Evolutionary conservation across 805 yeast genomes (phyloP).

Genomic region (Starmerella bombi): DNA sequence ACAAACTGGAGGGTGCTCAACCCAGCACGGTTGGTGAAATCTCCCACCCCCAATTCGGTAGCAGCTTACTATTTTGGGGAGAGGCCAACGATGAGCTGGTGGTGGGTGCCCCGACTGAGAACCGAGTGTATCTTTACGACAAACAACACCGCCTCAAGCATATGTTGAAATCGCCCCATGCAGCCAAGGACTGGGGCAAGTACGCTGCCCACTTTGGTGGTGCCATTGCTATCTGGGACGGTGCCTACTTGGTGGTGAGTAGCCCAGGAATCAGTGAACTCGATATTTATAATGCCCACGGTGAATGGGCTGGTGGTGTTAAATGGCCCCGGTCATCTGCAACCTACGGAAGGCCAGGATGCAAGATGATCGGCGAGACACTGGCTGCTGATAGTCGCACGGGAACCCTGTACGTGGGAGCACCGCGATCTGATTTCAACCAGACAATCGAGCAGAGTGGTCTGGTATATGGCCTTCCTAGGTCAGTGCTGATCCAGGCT

Average conservation of each 20-base stretch:
- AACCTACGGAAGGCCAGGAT: conserved; percentile 32
- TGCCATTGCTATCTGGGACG: conserved; percentile 25
- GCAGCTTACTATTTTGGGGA: conserved; percentile 10
- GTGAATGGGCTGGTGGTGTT: conserved; percentile 23
- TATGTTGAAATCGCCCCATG: conserved; percentile 4
- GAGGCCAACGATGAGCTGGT: conserved; percentile 7
- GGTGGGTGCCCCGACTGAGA: conserved; percentile 18
- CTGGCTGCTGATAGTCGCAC: conserved; percentile 29
- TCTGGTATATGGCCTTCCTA: conserved; percentile 27
- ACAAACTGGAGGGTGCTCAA: background rate
- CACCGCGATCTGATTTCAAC: conserved; percentile 32
- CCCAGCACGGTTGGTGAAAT: background rate
- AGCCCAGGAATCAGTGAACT: conserved; percentile 41
- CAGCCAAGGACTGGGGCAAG: conserved; percentile 11
- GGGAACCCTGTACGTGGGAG: conserved; percentile 32
- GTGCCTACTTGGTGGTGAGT: conserved; percentile 32
- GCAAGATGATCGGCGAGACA: conserved; percentile 33
- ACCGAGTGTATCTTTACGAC: conserved; percentile 13
- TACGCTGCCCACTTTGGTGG: conserved; percentile 33
- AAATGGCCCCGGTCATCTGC: conserved; percentile 22
- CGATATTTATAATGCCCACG: conserved; percentile 28
- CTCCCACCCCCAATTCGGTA: conserved; percentile 14
- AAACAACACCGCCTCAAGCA: background rate
- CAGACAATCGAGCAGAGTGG: conserved; percentile 28
- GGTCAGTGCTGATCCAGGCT: conserved; percentile 16